These are phyloP conservation scores for Phylloporus sp. DNA, from an alignment of 768 basidiomycete species.

Conservation along the genomic window DNA sequence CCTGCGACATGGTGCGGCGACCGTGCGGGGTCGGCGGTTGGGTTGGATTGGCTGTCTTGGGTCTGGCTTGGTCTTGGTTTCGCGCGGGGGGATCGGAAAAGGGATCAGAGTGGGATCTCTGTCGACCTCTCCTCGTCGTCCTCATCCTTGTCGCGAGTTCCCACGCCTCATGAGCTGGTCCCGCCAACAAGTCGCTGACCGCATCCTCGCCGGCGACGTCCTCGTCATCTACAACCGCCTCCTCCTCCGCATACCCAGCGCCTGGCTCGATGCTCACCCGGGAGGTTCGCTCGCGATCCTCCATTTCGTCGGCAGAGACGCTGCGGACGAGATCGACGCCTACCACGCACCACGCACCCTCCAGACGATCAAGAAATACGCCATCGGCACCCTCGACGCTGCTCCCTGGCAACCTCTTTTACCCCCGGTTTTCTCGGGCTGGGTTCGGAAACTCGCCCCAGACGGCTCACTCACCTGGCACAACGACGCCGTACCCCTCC, in stretches of 20 bases:
- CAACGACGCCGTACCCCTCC: conserved; percentile 40
- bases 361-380: conserved; percentile 40
- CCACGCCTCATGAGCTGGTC: conserved; percentile 39
- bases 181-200: conserved; percentile 56
- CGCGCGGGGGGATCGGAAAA: conserved; percentile 52
- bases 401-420: conserved; percentile 73
- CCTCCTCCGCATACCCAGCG: conserved; percentile 58
- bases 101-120: conserved; percentile 49
- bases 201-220: conserved; percentile 69
- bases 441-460: conserved; percentile 55
- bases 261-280: conserved; percentile 85
- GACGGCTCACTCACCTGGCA: conserved; percentile 50
- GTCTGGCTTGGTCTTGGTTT: too few species aligned
- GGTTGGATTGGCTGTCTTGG: too few species aligned
- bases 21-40: too few species aligned
- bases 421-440: conserved; percentile 83
- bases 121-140: conserved; percentile 33
- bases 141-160: conserved; percentile 13
- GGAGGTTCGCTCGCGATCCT: conserved; percentile 86
- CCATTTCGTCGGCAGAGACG: conserved; percentile 94
- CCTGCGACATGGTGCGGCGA: conserved; percentile 48
- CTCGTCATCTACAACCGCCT: conserved; percentile 69
- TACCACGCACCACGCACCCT: conserved; percentile 59
- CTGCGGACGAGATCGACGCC: conserved; percentile 90
- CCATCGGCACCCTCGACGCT: conserved; percentile 61